These are phyloP conservation scores for Garcia nutans DNA, from an alignment of 345 rosid species.

Conservation along the genomic window DNA sequence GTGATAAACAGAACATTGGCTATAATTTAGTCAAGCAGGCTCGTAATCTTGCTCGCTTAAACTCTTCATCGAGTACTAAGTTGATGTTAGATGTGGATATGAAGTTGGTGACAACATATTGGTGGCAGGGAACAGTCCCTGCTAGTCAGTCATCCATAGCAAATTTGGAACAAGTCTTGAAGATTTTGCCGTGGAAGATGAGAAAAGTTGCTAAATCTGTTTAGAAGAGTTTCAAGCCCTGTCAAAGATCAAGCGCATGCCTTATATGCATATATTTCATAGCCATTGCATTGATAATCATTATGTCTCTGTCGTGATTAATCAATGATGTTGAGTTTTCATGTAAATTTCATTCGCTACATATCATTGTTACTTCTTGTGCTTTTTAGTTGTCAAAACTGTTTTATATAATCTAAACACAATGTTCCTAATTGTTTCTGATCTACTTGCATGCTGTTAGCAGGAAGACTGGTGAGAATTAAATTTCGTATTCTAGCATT, in stretches of 20 bases:
- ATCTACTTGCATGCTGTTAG: not conserved
- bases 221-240: slow-evolving; percentile 4
- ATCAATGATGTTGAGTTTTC: too few relatives aligned
- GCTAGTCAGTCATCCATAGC: not conserved
- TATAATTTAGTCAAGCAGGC: slow-evolving; percentile 7
- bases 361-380: not conserved
- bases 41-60: not conserved
- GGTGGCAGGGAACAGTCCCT: slow-evolving; percentile 14
- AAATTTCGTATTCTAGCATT: slow-evolving; percentile 5
- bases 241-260: slow-evolving; percentile 8
- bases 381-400: not conserved
- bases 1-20: slow-evolving; percentile 2
- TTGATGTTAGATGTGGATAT: slow-evolving; percentile 7
- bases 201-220: slow-evolving; percentile 13
- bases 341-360: not conserved
- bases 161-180: not conserved
- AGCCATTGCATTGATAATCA: slow-evolving; percentile 16
- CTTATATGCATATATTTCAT: slow-evolving; percentile 18
- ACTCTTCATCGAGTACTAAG: not conserved
- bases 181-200: not conserved
- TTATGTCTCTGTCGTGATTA: not conserved
- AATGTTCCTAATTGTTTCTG: too few relatives aligned
- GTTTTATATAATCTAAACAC: not conserved
- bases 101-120: not conserved
- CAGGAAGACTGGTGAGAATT: not conserved